Percentiles rank a stretch among this genome's conserved stretches.
Evolutionary conservation across 2,329 filamentous ascomycete genomes (phyloP).

Genomic region (Fusarium transvaalense): DNA sequence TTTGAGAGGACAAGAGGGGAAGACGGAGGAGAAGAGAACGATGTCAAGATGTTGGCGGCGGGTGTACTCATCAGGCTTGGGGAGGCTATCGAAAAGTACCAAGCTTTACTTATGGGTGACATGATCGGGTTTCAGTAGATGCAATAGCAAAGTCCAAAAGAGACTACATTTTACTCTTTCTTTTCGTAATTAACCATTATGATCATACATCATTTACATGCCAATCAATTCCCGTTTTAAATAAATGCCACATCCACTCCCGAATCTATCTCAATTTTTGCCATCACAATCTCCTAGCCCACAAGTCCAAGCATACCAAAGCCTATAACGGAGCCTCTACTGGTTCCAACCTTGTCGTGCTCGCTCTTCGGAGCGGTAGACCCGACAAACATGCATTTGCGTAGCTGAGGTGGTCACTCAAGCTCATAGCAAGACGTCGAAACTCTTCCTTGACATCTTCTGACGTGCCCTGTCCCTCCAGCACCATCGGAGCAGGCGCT

Average conservation of each 20-base stretch:
- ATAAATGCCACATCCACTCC: neutral
- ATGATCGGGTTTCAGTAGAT: constrained; percentile 59
- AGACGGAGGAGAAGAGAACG: constrained; percentile 76
- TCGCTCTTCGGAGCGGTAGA: constrained; percentile 55
- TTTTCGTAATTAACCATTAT: constrained; percentile 33
- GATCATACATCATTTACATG: constrained; percentile 19
- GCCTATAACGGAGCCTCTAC: constrained; percentile 39
- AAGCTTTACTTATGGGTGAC: constrained; percentile 80
- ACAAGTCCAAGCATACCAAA: neutral
- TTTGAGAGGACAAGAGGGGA: constrained; percentile 72
- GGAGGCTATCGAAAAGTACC: constrained; percentile 86
- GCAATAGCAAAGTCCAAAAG: neutral
- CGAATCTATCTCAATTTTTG: neutral
- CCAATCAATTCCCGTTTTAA: neutral
- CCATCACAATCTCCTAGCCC: neutral
- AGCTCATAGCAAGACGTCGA: constrained; percentile 62
- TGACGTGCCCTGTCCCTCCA: constrained; percentile 66
- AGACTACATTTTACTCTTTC: constrained; percentile 11
- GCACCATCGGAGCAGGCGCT: constrained; percentile 63
- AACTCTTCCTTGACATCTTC: constrained; percentile 66
- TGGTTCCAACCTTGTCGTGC: constrained; percentile 49
- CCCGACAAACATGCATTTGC: constrained; percentile 60
- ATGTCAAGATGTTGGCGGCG: constrained; percentile 82
- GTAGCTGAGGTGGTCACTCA: constrained; percentile 62
- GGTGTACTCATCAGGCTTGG: constrained; percentile 81